Evolutionary conservation across 768 basidiomycete genomes (phyloP).

Genomic region (Thelephora ganbajun): DNA sequence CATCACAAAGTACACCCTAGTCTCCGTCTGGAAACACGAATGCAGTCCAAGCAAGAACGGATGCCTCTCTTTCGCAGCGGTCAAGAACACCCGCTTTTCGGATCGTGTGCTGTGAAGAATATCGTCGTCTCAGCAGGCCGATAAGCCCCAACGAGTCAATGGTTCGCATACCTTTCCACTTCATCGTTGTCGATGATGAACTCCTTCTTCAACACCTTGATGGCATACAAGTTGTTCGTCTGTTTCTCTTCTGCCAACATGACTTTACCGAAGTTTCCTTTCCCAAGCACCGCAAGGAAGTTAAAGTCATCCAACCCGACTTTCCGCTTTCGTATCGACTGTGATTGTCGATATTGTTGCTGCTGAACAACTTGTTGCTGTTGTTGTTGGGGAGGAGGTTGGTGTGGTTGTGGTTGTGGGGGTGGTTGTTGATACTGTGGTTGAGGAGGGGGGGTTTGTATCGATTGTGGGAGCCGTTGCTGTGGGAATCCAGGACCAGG

Average conservation of each 20-base stretch:
- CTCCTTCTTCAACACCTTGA: constrained; percentile 99
- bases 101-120: constrained; percentile 69
- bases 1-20: constrained; percentile 99
- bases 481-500: constrained; percentile 9
- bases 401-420: constrained; percentile 12
- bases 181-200: constrained; percentile 99
- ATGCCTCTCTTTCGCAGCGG: constrained; percentile 93
- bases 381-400: constrained; percentile 20
- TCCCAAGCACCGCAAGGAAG: constrained; percentile 94
- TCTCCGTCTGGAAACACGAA: constrained; percentile 99
- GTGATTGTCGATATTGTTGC: constrained; percentile 25
- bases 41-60: constrained; percentile 94
- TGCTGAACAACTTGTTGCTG: constrained; percentile 17
- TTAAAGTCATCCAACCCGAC: constrained; percentile 98
- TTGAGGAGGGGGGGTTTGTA: constrained; percentile 3
- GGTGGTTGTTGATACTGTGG: constrained; percentile 9
- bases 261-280: constrained; percentile 99
- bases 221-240: constrained; percentile 81
- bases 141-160: neutral
- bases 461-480: constrained; percentile 18
- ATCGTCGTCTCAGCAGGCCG: neutral
- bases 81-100: constrained; percentile 95
- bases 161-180: constrained; percentile 73
- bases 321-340: constrained; percentile 49
- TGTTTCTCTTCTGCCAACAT: constrained; percentile 99